phyloP scores from a whole-genome alignment of 2,329 filamentous ascomycete genomes.

The Trichophyton mentagrophytes region DNA sequence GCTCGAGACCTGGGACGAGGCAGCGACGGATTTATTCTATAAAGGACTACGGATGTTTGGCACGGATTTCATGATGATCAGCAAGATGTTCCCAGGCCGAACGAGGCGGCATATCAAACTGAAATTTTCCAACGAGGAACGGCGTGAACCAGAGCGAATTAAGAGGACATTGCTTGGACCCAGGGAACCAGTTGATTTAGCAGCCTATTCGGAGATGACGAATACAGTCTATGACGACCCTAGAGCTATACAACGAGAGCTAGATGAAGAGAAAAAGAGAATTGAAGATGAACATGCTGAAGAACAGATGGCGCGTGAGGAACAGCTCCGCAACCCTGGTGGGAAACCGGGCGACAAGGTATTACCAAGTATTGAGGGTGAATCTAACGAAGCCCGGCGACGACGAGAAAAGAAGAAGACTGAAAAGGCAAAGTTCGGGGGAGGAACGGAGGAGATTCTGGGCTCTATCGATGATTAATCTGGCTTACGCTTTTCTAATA shows the following conservation, averaged over 20 bases:
- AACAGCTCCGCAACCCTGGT: slow-evolving; percentile 31
- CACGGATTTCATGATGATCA: slow-evolving; percentile 53
- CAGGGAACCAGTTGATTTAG: slow-evolving; percentile 32
- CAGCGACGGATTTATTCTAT: slow-evolving; percentile 50
- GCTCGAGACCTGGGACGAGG: slow-evolving; percentile 43
- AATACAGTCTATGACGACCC: slow-evolving; percentile 34
- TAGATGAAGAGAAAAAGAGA: slow-evolving; percentile 34
- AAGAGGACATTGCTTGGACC: slow-evolving; percentile 39
- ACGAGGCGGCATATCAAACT: slow-evolving; percentile 50
- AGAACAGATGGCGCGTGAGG: slow-evolving; percentile 33
- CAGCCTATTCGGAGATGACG: slow-evolving; percentile 35
- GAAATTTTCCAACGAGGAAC: slow-evolving; percentile 52
- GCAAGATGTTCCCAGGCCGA: slow-evolving; percentile 47
- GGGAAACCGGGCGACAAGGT: slow-evolving; percentile 19
- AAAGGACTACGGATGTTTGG: slow-evolving; percentile 50
- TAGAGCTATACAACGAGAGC: slow-evolving; percentile 27
- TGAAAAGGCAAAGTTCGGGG: slow-evolving; percentile 17
- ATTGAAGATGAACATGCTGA: slow-evolving; percentile 36
- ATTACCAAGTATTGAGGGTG: slow-evolving; percentile 23
- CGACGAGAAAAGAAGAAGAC: slow-evolving; percentile 21
- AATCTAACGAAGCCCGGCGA: slow-evolving; percentile 14
- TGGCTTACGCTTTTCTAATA: not conserved
- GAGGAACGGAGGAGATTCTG: slow-evolving; percentile 30
- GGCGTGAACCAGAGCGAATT: slow-evolving; percentile 41
- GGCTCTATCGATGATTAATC: slow-evolving; percentile 24